Evolutionary conservation across 1,284 basidiomycete genomes (phyloP).

Genomic region (Marasmius sp.): DNA sequence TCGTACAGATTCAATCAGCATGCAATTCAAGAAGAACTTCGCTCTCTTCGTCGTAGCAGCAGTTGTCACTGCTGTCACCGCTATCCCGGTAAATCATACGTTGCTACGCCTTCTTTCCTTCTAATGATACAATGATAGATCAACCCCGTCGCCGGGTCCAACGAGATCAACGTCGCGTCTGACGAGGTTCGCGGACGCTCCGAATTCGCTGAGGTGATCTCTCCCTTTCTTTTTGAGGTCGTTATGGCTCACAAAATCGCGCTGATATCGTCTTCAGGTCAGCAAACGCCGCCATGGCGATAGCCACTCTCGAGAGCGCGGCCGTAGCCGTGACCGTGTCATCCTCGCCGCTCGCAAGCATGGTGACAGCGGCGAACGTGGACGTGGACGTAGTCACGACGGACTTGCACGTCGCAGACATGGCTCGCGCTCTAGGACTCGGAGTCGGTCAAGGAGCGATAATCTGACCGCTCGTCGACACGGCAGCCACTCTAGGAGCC

Average conservation of each 20-base stretch:
- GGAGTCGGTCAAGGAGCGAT: too few relatives aligned
- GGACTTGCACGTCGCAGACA: not conserved
- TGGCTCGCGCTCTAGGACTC: too few relatives aligned
- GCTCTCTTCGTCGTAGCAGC: conserved; percentile 32
- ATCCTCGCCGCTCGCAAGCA: conserved; percentile 21
- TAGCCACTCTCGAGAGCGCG: conserved; percentile 4
- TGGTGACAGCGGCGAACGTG: conserved; percentile 16
- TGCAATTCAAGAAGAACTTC: conserved; percentile 37
- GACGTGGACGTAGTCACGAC: conserved; percentile 7
- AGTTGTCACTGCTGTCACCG: conserved; percentile 25
- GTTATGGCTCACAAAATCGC: not conserved
- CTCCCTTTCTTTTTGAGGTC: not conserved
- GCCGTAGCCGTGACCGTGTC: not conserved
- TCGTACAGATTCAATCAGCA: conserved; percentile 8
- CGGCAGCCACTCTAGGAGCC: conserved; percentile 14
- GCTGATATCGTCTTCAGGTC: not conserved
- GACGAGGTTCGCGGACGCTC: conserved; percentile 5
- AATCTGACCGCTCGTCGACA: conserved; percentile 4
- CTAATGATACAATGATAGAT: not conserved
- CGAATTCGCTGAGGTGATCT: conserved; percentile 5
- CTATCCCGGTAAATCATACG: conserved; percentile 26
- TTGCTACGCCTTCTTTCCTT: not conserved
- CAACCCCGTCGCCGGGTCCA: not conserved
- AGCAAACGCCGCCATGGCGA: conserved; percentile 10
- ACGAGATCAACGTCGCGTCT: not conserved